Conservation (phyloP, 768 basidiomycete genomes). For the Hericium coralloides region DNA sequence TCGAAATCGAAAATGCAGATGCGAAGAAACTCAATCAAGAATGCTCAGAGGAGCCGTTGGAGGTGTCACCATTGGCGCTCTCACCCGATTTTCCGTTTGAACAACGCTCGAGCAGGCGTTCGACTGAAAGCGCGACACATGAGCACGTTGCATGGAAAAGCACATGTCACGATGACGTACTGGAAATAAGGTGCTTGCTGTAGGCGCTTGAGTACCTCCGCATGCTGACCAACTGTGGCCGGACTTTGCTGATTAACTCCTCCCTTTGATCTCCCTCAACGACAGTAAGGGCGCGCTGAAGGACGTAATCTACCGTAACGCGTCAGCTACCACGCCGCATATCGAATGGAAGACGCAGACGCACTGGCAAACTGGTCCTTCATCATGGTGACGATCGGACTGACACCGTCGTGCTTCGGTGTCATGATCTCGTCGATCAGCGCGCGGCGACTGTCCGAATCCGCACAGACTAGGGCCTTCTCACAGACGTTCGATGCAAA, state of each 20-base stretch:
- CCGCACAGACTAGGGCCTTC: conserved; percentile 69
- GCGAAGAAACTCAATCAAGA: no score
- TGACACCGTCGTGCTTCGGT: conserved; percentile 54
- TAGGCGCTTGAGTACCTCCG: conserved; percentile 64
- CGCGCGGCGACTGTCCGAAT: conserved; percentile 50
- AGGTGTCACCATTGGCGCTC: conserved; percentile 13
- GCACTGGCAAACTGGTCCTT: conserved; percentile 84
- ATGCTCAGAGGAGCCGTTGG: background rate
- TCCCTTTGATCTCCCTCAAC: conserved; percentile 70
- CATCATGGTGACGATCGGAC: conserved; percentile 62
- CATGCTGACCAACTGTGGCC: conserved; percentile 61
- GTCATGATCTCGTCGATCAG: conserved; percentile 80
- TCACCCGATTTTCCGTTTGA: conserved; percentile 7
- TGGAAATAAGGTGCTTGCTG: conserved; percentile 74
- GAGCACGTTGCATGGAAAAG: background rate
- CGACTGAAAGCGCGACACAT: conserved; percentile 34
- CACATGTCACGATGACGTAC: conserved; percentile 34
- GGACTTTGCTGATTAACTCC: conserved; percentile 48
- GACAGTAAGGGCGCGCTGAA: conserved; percentile 67
- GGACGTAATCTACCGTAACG: conserved; percentile 60
- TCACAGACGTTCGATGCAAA: conserved; percentile 96
- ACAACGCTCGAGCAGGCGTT: conserved; percentile 55
- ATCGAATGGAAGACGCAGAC: conserved; percentile 22
- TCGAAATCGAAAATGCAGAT: no score
- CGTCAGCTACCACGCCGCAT: background rate